Evolutionary conservation across 164 flowering plant genomes (phyloP).

Genomic region (Vitis vinifera): DNA sequence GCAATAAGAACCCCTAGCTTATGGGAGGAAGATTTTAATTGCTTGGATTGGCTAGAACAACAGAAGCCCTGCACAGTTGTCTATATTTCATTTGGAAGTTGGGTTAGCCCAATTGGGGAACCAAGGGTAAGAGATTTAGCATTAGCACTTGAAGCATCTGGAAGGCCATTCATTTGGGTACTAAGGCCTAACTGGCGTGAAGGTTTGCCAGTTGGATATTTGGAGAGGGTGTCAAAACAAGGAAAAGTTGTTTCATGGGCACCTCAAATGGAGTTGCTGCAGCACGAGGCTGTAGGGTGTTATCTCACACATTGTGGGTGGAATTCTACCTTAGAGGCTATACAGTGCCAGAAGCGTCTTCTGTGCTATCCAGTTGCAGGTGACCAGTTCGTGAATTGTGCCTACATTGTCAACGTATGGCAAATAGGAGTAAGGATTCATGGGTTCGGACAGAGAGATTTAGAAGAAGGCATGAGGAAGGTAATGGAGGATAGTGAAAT

Average conservation of each 20-base stretch:
- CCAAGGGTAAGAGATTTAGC: slow-evolving; percentile 46
- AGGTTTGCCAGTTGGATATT: slow-evolving; percentile 51
- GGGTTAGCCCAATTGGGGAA: slow-evolving; percentile 68
- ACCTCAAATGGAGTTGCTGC: slow-evolving; percentile 64
- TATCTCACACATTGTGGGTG: slow-evolving; percentile 86
- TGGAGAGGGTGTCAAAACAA: slow-evolving; percentile 32
- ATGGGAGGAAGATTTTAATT: slow-evolving; percentile 71
- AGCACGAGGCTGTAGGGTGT: slow-evolving; percentile 56
- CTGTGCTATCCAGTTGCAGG: slow-evolving; percentile 80
- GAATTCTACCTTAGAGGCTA: slow-evolving; percentile 84
- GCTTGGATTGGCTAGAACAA: slow-evolving; percentile 62
- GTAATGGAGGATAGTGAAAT: slow-evolving; percentile 44
- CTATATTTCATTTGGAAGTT: slow-evolving; percentile 82
- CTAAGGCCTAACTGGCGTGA: slow-evolving; percentile 44
- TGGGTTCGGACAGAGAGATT: slow-evolving; percentile 34
- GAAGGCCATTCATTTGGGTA: slow-evolving; percentile 70
- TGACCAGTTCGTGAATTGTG: slow-evolving; percentile 73
- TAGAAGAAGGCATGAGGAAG: slow-evolving; percentile 39
- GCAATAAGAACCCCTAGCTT: slow-evolving; percentile 38
- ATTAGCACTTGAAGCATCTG: slow-evolving; percentile 44
- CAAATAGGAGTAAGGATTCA: slow-evolving; percentile 46
- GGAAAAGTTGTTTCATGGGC: slow-evolving; percentile 79
- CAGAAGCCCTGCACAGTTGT: slow-evolving; percentile 50
- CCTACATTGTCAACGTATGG: slow-evolving; percentile 62
- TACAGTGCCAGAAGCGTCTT: slow-evolving; percentile 42